A percentile compares a stretch with the other conserved stretches of the same genome.
phyloP scores from a whole-genome alignment of 2,329 filamentous ascomycete genomes.

The Aureobasidium sp. region DNA sequence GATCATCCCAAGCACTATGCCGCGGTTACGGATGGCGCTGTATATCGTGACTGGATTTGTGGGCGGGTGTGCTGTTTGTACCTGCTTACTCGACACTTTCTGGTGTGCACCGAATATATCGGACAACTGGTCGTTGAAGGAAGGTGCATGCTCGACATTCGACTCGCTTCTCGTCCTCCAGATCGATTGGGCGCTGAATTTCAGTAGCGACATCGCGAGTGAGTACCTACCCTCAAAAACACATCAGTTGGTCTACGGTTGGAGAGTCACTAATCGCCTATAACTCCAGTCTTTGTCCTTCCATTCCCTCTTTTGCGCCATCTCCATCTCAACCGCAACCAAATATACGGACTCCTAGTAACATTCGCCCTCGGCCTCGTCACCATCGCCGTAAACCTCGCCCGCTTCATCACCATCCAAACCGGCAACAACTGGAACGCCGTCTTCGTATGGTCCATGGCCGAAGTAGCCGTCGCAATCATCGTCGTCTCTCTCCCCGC shows the following conservation, averaged over 20 bases:
- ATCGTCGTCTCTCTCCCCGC: slow-evolving; percentile 2
- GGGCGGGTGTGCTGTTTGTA: not conserved
- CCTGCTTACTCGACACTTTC: not conserved
- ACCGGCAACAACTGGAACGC: not conserved
- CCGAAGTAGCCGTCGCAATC: not conserved
- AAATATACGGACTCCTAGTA: not conserved
- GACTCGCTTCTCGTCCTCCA: not conserved
- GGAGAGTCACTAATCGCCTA: not conserved
- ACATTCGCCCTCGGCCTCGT: not conserved
- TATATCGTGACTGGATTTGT: not conserved
- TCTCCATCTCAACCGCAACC: not conserved
- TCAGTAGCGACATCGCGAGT: not conserved
- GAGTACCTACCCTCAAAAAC: not conserved
- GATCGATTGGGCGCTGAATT: slow-evolving; percentile 3
- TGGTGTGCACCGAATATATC: not conserved
- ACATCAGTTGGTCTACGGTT: no score
- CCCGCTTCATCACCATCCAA: slow-evolving; percentile 4
- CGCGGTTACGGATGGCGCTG: not conserved
- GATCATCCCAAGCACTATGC: slow-evolving; percentile 1
- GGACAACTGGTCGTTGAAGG: slow-evolving; percentile 1
- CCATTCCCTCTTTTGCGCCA: not conserved
- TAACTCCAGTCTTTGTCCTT: not conserved
- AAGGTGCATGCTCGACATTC: slow-evolving; percentile 1
- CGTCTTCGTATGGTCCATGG: slow-evolving; percentile 2
- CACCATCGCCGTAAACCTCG: slow-evolving; percentile 1